Evolutionary conservation across 345 rosid species (phyloP), one percentile per base, ranked within the genome.

Genomic region (Moricandia moricandioides): DNA sequence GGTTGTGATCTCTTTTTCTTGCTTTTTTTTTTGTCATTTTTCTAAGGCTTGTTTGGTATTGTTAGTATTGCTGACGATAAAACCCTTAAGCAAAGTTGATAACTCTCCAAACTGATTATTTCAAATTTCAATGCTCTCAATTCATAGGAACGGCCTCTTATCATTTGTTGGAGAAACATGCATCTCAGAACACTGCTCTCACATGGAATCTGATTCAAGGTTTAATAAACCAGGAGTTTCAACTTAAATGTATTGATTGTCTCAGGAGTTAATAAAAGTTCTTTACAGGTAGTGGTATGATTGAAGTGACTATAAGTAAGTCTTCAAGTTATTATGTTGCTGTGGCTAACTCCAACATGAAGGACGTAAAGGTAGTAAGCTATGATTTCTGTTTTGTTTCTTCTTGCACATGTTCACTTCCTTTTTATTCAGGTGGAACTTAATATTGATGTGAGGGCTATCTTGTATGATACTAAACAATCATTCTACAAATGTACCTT

Each of bases 401-500:
- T 56, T 59, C 7, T 56, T 58, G 62, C 57, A 24, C 62, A 31
- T n/a, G n/a, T n/a, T n/a, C n/a, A n/a, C n/a, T n/a, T n/a, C n/a
- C n/a, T n/a, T 21, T 59, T 74, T 81, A 56, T 67, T 78, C 87
- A 92, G 99, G 91, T 90, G 78, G 75, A 86, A 16, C 65, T 95
- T 69, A 79, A 84, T 67, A 54, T 92, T 71, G 79, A 76, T 68
- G 62, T 89, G 75, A 85, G 58, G 71, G 85, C 91, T 72, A 24
- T 82, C 47, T 76, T 87, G 56, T 92, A 89, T 43, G 88, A 92
- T 74, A 90, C 97, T 65, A 81, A 73, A 30, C 70, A 84, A 27
- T 86, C 98, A 58, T 86, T 87, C 79, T 88, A 82, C 87, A 89
- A 79, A 71, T 95, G 97, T 83, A 82, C 83, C 60, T 89, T 95